phyloP scores from a whole-genome alignment of 345 rosid genomes.

The Lepidium africanum region DNA sequence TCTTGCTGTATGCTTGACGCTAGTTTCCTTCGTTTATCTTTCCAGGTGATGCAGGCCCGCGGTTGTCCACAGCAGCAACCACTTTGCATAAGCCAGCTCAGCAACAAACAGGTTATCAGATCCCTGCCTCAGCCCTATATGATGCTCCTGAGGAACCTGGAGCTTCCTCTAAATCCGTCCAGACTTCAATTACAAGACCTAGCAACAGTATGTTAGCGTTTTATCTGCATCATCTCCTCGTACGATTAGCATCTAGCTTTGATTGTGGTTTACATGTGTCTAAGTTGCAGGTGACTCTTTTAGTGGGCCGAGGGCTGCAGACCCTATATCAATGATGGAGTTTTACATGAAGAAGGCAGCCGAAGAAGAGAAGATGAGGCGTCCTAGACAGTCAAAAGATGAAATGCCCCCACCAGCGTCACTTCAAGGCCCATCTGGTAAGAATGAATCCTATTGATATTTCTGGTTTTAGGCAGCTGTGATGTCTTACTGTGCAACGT shows the following conservation, averaged over 20 bases:
- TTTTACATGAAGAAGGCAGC: slow-evolving; percentile 98
- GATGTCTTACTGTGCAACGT: slow-evolving; percentile 2
- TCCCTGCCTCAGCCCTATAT: slow-evolving; percentile 84
- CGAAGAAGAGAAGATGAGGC: slow-evolving; percentile 83
- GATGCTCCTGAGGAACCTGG: slow-evolving; percentile 47
- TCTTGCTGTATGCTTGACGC: slow-evolving; percentile 4
- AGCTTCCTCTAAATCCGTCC: slow-evolving; percentile 30
- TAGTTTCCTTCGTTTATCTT: neutral
- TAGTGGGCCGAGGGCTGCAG: slow-evolving; percentile 40
- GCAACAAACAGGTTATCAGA: slow-evolving; percentile 66
- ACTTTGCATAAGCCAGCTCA: slow-evolving; percentile 41
- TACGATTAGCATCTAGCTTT: neutral
- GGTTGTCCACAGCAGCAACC: slow-evolving; percentile 36
- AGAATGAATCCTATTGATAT: slow-evolving; percentile 10
- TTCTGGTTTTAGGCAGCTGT: slow-evolving; percentile 1
- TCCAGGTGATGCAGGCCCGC: slow-evolving; percentile 43
- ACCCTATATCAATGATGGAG: slow-evolving; percentile 98
- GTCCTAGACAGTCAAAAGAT: slow-evolving; percentile 92
- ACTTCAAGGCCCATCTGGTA: slow-evolving; percentile 58
- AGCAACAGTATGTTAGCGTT: slow-evolving; percentile 30
- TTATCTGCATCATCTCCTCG: neutral
- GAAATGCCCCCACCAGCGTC: slow-evolving; percentile 99
- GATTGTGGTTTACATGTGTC: slow-evolving; percentile 3
- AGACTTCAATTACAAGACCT: slow-evolving; percentile 38
- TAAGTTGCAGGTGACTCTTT: slow-evolving; percentile 30